Evolutionary conservation across 1,139 yeast species (phyloP).

Genomic region (Candida sp.): DNA sequence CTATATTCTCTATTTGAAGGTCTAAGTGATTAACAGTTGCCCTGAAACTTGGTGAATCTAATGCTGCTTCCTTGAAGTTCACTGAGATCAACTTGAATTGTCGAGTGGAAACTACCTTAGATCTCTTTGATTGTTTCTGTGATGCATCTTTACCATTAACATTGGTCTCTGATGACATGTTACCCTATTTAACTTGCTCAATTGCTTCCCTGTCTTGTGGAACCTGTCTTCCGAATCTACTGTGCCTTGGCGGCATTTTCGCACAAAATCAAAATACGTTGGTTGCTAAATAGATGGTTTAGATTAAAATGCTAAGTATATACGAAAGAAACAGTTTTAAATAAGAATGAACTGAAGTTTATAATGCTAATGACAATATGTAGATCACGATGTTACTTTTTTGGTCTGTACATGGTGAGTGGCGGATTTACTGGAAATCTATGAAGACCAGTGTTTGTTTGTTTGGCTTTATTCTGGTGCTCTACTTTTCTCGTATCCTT

Average conservation of each 20-base stretch:
- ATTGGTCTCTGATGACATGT: not conserved
- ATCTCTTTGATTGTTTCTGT: not conserved
- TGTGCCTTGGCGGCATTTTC: too few relatives aligned
- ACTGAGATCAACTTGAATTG: constrained; percentile 69
- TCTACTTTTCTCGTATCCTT: constrained; percentile 22
- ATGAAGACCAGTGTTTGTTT: constrained; percentile 20
- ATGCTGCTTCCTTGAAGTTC: constrained; percentile 83
- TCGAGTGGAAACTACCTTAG: constrained; percentile 3
- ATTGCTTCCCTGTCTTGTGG: not conserved
- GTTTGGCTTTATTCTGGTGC: constrained; percentile 11
- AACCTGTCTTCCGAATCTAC: too few relatives aligned
- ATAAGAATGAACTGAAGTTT: not conserved
- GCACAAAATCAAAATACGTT: too few relatives aligned
- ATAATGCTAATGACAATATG: not conserved
- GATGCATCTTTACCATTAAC: not conserved
- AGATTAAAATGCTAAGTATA: too few relatives aligned
- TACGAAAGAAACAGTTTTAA: too few relatives aligned
- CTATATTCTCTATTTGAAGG: constrained; percentile 63
- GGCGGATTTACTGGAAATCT: constrained; percentile 31
- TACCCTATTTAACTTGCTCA: not conserved
- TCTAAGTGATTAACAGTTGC: constrained; percentile 72
- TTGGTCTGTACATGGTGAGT: constrained; percentile 34
- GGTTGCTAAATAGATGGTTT: too few relatives aligned
- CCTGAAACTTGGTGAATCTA: constrained; percentile 89
- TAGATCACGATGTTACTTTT: constrained; percentile 5